phyloP scores from a whole-genome alignment of 768 basidiomycete species.

The Boletus tylopilopsis region DNA sequence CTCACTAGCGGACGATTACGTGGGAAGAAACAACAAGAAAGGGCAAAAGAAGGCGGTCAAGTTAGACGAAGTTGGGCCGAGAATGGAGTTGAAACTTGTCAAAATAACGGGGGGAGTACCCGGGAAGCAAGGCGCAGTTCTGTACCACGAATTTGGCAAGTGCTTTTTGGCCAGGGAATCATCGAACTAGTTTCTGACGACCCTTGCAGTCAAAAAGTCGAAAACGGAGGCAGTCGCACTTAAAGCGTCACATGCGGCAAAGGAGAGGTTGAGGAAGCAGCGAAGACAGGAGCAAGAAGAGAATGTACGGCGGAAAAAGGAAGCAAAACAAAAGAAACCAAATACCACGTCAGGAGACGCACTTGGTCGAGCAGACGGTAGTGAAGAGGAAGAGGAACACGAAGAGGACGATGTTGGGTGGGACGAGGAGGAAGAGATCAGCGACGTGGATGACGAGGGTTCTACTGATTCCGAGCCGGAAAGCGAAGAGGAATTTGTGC shows the following conservation, averaged over 20 bases:
- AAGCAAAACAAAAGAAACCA: constrained; percentile 28
- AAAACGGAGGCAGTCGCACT: constrained; percentile 67
- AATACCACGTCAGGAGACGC: constrained; percentile 27
- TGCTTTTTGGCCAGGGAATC: constrained; percentile 9
- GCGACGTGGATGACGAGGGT: constrained; percentile 48
- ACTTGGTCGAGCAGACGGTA: constrained; percentile 40
- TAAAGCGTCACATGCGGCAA: constrained; percentile 72
- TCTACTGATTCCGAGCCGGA: constrained; percentile 40
- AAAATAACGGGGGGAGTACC: constrained; percentile 95
- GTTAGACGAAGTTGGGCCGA: constrained; percentile 90
- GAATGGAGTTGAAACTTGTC: constrained; percentile 88
- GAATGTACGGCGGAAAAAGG: constrained; percentile 85
- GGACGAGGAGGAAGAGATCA: constrained; percentile 65
- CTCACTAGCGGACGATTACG: constrained; percentile 87
- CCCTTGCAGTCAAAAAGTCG: constrained; percentile 75
- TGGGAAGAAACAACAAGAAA: constrained; percentile 90
- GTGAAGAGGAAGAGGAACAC: constrained; percentile 37
- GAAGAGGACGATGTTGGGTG: constrained; percentile 38
- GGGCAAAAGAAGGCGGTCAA: constrained; percentile 88
- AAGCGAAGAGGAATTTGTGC: constrained; percentile 47
- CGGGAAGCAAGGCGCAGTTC: constrained; percentile 88
- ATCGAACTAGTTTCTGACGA: constrained; percentile 5
- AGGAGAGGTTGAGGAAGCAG: constrained; percentile 70
- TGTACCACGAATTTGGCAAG: constrained; percentile 93
- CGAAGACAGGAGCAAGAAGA: constrained; percentile 86